A percentile compares a stretch with the other conserved stretches of the same genome.
phyloP scores from a whole-genome alignment of 805 yeast species.

The Myxozyma geophila region DNA sequence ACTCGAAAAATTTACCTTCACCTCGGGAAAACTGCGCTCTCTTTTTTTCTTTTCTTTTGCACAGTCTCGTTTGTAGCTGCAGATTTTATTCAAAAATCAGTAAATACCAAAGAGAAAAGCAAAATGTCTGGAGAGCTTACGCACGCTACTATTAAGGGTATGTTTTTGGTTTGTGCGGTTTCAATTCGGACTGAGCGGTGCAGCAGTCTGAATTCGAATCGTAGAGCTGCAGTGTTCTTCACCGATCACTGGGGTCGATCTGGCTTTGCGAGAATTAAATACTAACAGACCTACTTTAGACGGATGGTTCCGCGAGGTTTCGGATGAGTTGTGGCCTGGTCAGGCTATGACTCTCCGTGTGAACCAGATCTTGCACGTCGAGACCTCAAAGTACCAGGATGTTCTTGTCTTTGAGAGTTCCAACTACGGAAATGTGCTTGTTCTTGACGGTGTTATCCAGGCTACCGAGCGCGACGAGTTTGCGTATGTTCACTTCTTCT shows the following conservation, averaged over 20 bases:
- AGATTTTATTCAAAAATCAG: neutral
- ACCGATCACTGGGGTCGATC: too few relatives aligned
- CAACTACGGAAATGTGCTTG: slow-evolving; percentile 93
- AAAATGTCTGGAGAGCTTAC: slow-evolving; percentile 38
- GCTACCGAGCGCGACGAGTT: slow-evolving; percentile 97
- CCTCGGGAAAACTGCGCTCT: neutral
- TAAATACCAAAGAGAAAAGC: neutral
- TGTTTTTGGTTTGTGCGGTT: neutral
- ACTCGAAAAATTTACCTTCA: neutral
- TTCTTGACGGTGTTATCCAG: slow-evolving; percentile 92
- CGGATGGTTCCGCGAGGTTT: slow-evolving; percentile 96
- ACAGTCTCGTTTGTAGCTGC: neutral
- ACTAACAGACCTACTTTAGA: slow-evolving; percentile 47
- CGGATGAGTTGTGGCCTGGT: slow-evolving; percentile 98
- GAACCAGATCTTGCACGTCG: slow-evolving; percentile 82
- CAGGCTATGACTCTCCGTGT: slow-evolving; percentile 94
- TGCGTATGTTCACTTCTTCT: slow-evolving; percentile 49
- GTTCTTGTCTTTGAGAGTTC: slow-evolving; percentile 91
- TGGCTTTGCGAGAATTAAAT: neutral
- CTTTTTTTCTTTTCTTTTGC: neutral
- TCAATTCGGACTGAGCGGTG: neutral
- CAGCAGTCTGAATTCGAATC: neutral
- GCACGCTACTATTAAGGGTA: slow-evolving; percentile 40
- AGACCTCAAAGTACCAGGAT: slow-evolving; percentile 89
- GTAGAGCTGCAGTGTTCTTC: too few relatives aligned